Conservation (phyloP, 2,329 filamentous ascomycete genomes). For the Botrytis pseudocinerea region DNA sequence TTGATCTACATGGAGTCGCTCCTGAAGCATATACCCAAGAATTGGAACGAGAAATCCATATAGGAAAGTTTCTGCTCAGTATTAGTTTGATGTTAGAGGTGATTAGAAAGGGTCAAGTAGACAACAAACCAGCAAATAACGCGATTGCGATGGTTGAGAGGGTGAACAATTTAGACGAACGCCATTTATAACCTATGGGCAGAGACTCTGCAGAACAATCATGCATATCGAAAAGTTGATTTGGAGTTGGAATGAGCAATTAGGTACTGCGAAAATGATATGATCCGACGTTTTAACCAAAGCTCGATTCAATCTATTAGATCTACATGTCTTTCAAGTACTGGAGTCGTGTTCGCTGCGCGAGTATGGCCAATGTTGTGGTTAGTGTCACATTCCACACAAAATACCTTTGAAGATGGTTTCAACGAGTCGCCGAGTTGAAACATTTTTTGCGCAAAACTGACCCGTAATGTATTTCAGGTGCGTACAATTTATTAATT, state of each 20-base stretch:
- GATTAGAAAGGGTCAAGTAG: background rate
- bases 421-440: background rate
- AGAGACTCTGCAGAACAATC: background rate
- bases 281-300: background rate
- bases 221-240: background rate
- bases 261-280: background rate
- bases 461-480: background rate
- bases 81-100: background rate
- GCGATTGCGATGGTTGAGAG: slow-evolving; percentile 5
- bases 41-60: slow-evolving; percentile 11
- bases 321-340: background rate
- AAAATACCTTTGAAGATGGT: background rate
- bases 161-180: background rate
- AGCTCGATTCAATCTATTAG: background rate
- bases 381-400: background rate
- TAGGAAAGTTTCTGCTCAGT: background rate
- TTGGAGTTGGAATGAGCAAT: background rate
- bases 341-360: background rate
- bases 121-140: slow-evolving; percentile 11
- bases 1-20: background rate
- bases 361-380: background rate
- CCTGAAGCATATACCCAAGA: background rate
- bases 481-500: background rate
- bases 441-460: background rate
- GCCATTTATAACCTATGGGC: slow-evolving; percentile 9